phyloP scores from a whole-genome alignment of 345 rosid genomes.

The Gossypium anomalum region DNA sequence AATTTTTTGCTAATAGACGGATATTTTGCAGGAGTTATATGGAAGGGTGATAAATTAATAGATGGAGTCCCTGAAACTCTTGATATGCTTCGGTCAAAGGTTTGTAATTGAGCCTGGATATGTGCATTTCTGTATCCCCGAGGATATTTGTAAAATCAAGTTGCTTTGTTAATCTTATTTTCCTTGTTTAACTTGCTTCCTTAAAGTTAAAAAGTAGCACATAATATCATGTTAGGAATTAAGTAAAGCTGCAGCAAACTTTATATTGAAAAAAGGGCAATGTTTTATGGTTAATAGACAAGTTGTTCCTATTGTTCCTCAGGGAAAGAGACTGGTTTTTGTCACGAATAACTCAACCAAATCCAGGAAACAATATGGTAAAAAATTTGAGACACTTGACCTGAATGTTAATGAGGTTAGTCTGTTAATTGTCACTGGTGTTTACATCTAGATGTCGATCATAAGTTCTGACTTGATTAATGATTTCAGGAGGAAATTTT shows the following conservation, averaged over 20 bases:
- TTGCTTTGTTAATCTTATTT: background rate
- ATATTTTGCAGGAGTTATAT: slow-evolving; percentile 68
- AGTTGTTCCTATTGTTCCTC: slow-evolving; percentile 11
- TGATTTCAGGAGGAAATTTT: slow-evolving; percentile 82
- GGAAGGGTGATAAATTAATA: slow-evolving; percentile 95
- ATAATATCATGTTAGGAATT: background rate
- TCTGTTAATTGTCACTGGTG: background rate
- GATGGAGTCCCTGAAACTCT: slow-evolving; percentile 94
- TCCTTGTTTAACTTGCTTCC: background rate
- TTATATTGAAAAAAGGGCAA: background rate
- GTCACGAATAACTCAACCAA: slow-evolving; percentile 96
- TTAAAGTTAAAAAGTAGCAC: background rate
- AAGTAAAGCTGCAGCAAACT: background rate
- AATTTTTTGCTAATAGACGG: background rate
- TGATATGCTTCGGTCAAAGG: slow-evolving; percentile 93
- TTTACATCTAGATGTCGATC: background rate
- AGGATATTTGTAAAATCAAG: background rate
- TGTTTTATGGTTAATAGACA: background rate
- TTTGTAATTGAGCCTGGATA: slow-evolving; percentile 24
- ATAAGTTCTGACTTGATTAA: background rate
- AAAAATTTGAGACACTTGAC: slow-evolving; percentile 92
- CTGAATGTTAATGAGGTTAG: slow-evolving; percentile 71
- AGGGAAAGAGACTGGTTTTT: slow-evolving; percentile 94
- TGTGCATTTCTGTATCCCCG: background rate
- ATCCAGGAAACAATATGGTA: slow-evolving; percentile 94